Conservation (phyloP, 495 filamentous ascomycete species). For the Lichina pygmaea region DNA sequence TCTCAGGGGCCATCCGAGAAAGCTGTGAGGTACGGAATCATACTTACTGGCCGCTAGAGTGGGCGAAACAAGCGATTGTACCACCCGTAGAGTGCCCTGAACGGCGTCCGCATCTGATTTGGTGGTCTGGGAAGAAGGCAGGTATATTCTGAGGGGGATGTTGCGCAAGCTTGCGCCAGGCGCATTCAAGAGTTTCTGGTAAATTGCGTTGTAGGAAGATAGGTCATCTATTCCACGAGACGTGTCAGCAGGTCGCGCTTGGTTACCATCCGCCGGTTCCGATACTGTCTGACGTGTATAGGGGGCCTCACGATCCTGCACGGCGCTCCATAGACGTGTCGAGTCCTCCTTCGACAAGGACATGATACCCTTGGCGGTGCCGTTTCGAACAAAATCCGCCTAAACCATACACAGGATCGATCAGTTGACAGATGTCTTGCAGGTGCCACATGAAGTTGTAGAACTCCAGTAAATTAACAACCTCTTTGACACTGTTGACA, state of each 20-base stretch:
- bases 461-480: conserved; percentile 4
- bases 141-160: conserved; percentile 67
- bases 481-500: conserved; percentile 83
- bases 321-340: conserved; percentile 59
- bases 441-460: no score
- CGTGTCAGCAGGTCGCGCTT: no score
- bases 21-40: not conserved
- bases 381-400: conserved; percentile 78
- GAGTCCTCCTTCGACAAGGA: conserved; percentile 69
- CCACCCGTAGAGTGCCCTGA: conserved; percentile 20
- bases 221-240: conserved; percentile 32
- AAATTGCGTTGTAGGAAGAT: conserved; percentile 40
- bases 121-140: conserved; percentile 34
- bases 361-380: conserved; percentile 84
- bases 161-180: conserved; percentile 43
- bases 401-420: conserved; percentile 8
- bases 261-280: not conserved
- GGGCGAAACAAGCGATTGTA: conserved; percentile 13
- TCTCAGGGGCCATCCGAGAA: not conserved
- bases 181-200: conserved; percentile 51
- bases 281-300: not conserved
- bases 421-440: not conserved
- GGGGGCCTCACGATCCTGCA: conserved; percentile 37
- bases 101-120: conserved; percentile 19
- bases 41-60: conserved; percentile 7